Conservation (phyloP, 2,329 filamentous ascomycete genomes). For the Scorias spongiosa region DNA sequence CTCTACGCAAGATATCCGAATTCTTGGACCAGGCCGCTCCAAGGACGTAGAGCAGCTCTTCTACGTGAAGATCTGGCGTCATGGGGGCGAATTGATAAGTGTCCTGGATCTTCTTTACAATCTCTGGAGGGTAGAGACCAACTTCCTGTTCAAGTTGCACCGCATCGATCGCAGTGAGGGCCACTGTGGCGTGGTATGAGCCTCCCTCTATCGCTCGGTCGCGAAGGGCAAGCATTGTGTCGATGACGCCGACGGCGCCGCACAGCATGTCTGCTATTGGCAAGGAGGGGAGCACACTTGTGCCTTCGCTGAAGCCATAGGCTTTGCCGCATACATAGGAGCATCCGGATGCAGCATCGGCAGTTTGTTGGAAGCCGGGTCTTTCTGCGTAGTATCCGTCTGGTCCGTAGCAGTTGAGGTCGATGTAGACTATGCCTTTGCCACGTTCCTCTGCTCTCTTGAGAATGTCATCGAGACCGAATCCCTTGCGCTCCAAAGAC, state of each 20-base stretch:
- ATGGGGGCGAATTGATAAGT: conserved; percentile 11
- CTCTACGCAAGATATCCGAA: conserved; percentile 6
- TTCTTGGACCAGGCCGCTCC: conserved; percentile 12
- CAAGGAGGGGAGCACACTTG: conserved; percentile 14
- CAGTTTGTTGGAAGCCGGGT: conserved; percentile 40
- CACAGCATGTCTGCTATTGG: no score
- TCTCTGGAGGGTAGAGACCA: conserved; percentile 16
- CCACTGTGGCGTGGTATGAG: no score
- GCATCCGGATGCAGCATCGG: conserved; percentile 29
- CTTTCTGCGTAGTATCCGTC: conserved; percentile 32
- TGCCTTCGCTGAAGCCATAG: conserved; percentile 15
- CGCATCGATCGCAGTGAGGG: no score
- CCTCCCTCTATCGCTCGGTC: neutral
- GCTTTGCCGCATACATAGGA: conserved; percentile 23
- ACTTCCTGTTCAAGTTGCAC: conserved; percentile 13
- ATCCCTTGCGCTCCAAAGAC: conserved; percentile 33
- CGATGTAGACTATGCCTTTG: conserved; percentile 31
- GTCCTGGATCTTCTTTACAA: conserved; percentile 10
- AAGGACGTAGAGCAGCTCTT: conserved; percentile 12
- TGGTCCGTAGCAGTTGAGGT: conserved; percentile 41
- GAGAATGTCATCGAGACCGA: conserved; percentile 26
- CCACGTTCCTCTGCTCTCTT: conserved; percentile 26
- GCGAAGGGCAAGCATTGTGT: no score
- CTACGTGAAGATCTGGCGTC: conserved; percentile 11
- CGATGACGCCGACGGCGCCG: no score